Evolutionary conservation across 2,329 filamentous ascomycete genomes (phyloP).

Genomic region (Fusarium newnesense): DNA sequence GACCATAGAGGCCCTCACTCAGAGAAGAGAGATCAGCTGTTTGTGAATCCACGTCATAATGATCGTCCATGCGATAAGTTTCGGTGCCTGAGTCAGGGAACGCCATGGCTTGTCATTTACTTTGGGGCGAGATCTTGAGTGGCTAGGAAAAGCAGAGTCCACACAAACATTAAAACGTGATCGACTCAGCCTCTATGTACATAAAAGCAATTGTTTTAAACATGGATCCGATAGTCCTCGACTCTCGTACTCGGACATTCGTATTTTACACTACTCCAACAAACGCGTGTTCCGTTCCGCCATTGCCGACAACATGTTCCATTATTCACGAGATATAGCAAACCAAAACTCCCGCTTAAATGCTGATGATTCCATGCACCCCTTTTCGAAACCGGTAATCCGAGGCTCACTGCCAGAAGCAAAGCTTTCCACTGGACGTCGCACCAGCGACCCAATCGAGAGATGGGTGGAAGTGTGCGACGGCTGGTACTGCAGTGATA

Average conservation of each 20-base stretch:
- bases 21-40: conserved; percentile 23
- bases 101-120: not conserved
- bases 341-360: conserved; percentile 37
- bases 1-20: conserved; percentile 20
- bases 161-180: conserved; percentile 17
- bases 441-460: conserved; percentile 93
- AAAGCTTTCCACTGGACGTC: conserved; percentile 91
- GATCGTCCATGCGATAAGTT: conserved; percentile 9
- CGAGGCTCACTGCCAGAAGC: conserved; percentile 80
- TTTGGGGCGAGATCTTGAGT: not conserved
- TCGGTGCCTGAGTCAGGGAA: not conserved
- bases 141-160: not conserved
- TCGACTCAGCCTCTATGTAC: conserved; percentile 23
- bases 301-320: conserved; percentile 2
- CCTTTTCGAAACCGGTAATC: not conserved
- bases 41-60: conserved; percentile 5
- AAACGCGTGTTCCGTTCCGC: conserved; percentile 6
- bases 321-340: conserved; percentile 5
- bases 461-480: conserved; percentile 88
- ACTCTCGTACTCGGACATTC: conserved; percentile 14
- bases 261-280: not conserved
- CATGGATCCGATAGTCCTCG: not conserved
- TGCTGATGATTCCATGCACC: conserved; percentile 3
- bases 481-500: conserved; percentile 94
- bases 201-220: conserved; percentile 2